Conservation (phyloP, 2,329 filamentous ascomycete species). For the Stachybotrys chlorohalonatus region DNA sequence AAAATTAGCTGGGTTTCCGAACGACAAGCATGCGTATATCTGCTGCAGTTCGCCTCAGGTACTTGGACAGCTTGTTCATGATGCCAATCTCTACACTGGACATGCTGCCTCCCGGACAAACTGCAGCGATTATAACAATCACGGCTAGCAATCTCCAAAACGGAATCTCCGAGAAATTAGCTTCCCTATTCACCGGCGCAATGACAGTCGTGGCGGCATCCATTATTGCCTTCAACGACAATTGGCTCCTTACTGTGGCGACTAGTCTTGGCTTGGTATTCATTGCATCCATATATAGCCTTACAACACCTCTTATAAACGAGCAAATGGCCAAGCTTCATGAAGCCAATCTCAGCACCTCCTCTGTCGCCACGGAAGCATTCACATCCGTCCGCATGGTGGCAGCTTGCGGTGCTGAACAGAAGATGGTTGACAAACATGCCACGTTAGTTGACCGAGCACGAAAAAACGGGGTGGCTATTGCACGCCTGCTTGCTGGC, state of each 20-base stretch:
- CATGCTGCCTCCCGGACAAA: slow-evolving; percentile 37
- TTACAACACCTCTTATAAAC: slow-evolving; percentile 22
- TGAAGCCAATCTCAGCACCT: slow-evolving; percentile 25
- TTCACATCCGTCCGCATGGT: slow-evolving; percentile 33
- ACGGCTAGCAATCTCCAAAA: slow-evolving; percentile 43
- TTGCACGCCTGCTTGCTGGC: slow-evolving; percentile 11
- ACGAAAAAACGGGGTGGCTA: slow-evolving; percentile 15
- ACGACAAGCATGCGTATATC: slow-evolving; percentile 41
- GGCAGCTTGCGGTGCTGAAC: slow-evolving; percentile 30
- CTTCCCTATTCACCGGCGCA: slow-evolving; percentile 29
- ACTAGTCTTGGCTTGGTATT: slow-evolving; percentile 35
- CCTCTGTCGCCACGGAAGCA: slow-evolving; percentile 28
- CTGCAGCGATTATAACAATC: slow-evolving; percentile 42
- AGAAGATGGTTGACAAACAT: slow-evolving; percentile 24
- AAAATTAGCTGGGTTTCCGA: slow-evolving; percentile 38
- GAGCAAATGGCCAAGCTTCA: slow-evolving; percentile 22
- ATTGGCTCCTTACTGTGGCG: slow-evolving; percentile 42
- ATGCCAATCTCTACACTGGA: slow-evolving; percentile 41
- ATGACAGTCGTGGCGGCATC: slow-evolving; percentile 33
- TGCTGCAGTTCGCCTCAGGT: slow-evolving; percentile 37
- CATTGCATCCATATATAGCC: slow-evolving; percentile 20
- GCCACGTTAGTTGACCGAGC: slow-evolving; percentile 24
- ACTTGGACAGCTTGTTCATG: slow-evolving; percentile 36
- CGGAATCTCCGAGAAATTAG: slow-evolving; percentile 44
- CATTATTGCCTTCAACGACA: slow-evolving; percentile 41